A percentile compares a stretch with the other conserved stretches of the same genome.
phyloP scores from a whole-genome alignment of 257 asterid genomes.

The Osmanthus fragrans region DNA sequence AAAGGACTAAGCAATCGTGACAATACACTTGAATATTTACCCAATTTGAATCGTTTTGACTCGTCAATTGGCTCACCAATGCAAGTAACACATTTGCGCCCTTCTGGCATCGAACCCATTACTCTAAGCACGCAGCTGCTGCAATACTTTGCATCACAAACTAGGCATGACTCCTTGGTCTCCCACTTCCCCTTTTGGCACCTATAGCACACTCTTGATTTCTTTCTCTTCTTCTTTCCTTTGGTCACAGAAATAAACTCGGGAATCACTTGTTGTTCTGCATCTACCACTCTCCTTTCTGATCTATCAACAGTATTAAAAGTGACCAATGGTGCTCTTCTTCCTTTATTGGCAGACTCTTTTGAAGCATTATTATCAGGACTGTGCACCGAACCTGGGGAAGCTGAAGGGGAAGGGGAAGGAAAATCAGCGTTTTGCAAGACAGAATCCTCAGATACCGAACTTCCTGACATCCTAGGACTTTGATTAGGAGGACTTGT shows the following conservation, averaged over 20 bases:
- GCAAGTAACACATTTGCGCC: constrained; percentile 90
- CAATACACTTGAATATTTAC: constrained; percentile 71
- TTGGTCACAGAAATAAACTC: constrained; percentile 53
- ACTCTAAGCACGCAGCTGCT: constrained; percentile 91
- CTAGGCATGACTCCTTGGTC: constrained; percentile 76
- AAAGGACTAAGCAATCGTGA: constrained; percentile 75
- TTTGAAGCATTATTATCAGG: constrained; percentile 26
- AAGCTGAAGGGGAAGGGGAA: constrained; percentile 67
- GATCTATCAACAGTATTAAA: constrained; percentile 65
- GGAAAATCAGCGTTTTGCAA: constrained; percentile 63
- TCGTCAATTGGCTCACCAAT: constrained; percentile 87
- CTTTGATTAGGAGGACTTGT: constrained; percentile 55
- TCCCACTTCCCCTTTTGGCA: constrained; percentile 96
- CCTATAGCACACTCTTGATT: constrained; percentile 65
- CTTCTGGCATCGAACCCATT: constrained; percentile 99
- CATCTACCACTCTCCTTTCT: constrained; percentile 45
- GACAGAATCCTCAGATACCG: constrained; percentile 75
- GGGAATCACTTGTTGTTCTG: constrained; percentile 61
- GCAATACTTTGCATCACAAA: constrained; percentile 82
- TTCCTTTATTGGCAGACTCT: constrained; percentile 41
- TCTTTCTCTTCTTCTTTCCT: constrained; percentile 73
- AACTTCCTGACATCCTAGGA: constrained; percentile 65
- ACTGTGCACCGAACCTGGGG: constrained; percentile 56
- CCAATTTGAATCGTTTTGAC: constrained; percentile 62
- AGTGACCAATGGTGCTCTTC: constrained; percentile 65